Evolutionary conservation across 2,329 filamentous ascomycete genomes (phyloP).

Genomic region (Biscogniauxia marginata): DNA sequence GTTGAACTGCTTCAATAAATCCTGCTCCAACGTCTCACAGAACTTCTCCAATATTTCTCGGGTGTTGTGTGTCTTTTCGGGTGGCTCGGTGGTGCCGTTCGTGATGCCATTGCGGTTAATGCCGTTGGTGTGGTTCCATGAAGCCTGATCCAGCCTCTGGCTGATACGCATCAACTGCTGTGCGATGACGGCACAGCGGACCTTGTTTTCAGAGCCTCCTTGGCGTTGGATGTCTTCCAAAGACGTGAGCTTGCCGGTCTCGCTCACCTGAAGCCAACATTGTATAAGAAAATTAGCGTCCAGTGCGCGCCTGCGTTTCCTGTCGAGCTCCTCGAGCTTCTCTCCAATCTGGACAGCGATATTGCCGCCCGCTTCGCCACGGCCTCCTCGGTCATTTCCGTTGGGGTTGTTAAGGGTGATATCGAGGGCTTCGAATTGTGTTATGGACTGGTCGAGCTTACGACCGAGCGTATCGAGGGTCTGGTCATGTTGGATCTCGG

Average conservation of each 20-base stretch:
- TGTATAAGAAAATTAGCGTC: constrained; percentile 95
- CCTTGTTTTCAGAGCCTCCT: constrained; percentile 85
- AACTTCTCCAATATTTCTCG: constrained; percentile 95
- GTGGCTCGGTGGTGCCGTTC: constrained; percentile 45
- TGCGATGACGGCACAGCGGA: constrained; percentile 90
- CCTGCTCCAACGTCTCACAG: constrained; percentile 91
- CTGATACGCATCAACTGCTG: constrained; percentile 93
- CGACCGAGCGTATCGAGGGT: constrained; percentile 84
- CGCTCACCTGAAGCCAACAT: constrained; percentile 94
- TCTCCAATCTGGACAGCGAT: constrained; percentile 94
- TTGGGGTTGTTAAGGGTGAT: constrained; percentile 69
- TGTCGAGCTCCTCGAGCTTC: constrained; percentile 88
- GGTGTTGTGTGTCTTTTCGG: constrained; percentile 60
- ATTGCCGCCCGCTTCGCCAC: constrained; percentile 68
- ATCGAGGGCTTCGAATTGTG: constrained; percentile 88
- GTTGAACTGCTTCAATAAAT: constrained; percentile 93
- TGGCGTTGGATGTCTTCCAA: constrained; percentile 85
- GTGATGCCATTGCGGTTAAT: constrained; percentile 46
- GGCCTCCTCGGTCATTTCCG: constrained; percentile 42
- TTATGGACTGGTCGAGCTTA: constrained; percentile 89
- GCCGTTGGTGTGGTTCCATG: constrained; percentile 66
- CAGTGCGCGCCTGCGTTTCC: constrained; percentile 82
- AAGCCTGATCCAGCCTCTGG: constrained; percentile 78
- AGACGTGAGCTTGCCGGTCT: constrained; percentile 81
- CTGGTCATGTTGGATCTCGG: constrained; percentile 87